Conservation (phyloP, 2,329 filamentous ascomycete genomes). For the Aspergillus flavus region DNA sequence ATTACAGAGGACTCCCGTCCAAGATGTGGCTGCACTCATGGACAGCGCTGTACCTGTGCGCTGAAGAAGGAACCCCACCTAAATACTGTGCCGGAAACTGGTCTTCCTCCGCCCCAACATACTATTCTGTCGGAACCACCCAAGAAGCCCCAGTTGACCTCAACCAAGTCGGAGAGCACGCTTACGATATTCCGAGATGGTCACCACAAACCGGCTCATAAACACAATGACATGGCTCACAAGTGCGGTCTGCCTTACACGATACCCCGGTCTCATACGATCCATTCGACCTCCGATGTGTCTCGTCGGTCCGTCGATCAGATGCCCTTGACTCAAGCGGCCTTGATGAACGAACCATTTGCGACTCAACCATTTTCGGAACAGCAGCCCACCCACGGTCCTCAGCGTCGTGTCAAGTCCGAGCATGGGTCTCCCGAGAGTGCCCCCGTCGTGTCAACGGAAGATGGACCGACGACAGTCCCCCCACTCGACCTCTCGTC, state of each 20-base stretch:
- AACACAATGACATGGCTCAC: slow-evolving; percentile 66
- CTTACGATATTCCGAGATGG: slow-evolving; percentile 65
- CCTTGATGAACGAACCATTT: slow-evolving; percentile 35
- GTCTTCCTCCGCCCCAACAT: slow-evolving; percentile 44
- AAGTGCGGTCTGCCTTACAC: slow-evolving; percentile 66
- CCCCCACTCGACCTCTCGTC: slow-evolving; percentile 36
- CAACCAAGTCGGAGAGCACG: slow-evolving; percentile 61
- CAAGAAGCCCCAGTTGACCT: slow-evolving; percentile 58
- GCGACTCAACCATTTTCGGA: slow-evolving; percentile 30
- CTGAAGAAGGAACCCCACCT: slow-evolving; percentile 59
- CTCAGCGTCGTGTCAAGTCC: slow-evolving; percentile 44
- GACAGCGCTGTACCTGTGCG: slow-evolving; percentile 63
- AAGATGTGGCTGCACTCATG: slow-evolving; percentile 57
- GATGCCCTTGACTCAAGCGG: slow-evolving; percentile 44
- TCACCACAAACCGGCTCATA: slow-evolving; percentile 66
- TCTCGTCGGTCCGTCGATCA: slow-evolving; percentile 57
- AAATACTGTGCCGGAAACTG: slow-evolving; percentile 53
- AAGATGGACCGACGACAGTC: slow-evolving; percentile 27
- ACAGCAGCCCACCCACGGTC: slow-evolving; percentile 30
- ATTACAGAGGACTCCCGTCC: slow-evolving; percentile 39
- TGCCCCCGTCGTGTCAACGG: slow-evolving; percentile 30
- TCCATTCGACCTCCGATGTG: slow-evolving; percentile 49
- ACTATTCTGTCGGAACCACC: slow-evolving; percentile 47
- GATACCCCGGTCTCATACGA: slow-evolving; percentile 57
- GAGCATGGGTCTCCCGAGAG: slow-evolving; percentile 52